A percentile compares a stretch with the other conserved stretches of the same genome.
phyloP scores from a whole-genome alignment of 23 red algal genomes.

The Gracilaria gracilis region DNA sequence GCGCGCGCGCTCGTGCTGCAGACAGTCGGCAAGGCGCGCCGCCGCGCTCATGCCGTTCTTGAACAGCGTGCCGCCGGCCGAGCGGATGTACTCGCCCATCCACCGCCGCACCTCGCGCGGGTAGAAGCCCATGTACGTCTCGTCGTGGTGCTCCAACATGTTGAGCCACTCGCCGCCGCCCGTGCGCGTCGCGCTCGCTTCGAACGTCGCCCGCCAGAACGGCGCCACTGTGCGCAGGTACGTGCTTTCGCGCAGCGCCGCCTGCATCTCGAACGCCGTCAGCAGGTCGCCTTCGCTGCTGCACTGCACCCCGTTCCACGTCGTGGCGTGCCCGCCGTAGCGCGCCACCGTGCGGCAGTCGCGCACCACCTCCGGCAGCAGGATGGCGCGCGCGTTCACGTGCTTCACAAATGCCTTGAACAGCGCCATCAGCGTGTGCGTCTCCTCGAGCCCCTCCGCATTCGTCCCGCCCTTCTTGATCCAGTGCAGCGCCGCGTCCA shows the following conservation, averaged over 20 bases:
- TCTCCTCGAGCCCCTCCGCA: slow-evolving; percentile 68
- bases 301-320: slow-evolving; percentile 40
- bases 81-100: slow-evolving; percentile 69
- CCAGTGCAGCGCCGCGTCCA: slow-evolving; percentile 87
- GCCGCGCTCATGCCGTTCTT: slow-evolving; percentile 79
- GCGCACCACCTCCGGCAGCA: slow-evolving; percentile 90
- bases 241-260: slow-evolving; percentile 80
- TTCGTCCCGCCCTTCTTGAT: slow-evolving; percentile 71
- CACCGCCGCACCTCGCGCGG: slow-evolving; percentile 60
- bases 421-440: slow-evolving; percentile 78
- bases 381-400: slow-evolving; percentile 50
- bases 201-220: slow-evolving; percentile 78
- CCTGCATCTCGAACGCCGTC: slow-evolving; percentile 89
- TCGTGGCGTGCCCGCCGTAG: slow-evolving; percentile 68
- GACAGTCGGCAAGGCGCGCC: slow-evolving; percentile 70
- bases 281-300: slow-evolving; percentile 86
- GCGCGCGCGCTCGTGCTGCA: slow-evolving; percentile 55
- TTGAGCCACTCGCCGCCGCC: slow-evolving; percentile 73
- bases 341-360: slow-evolving; percentile 22
- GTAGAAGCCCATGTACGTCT: slow-evolving; percentile 80
- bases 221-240: slow-evolving; percentile 83
- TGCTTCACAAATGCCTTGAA: slow-evolving; percentile 91
- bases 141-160: slow-evolving; percentile 91
- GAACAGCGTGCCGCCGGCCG: slow-evolving; percentile 72
- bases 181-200: neutral